Conservation (phyloP, 805 yeast species). For the Komagataella phaffii region DNA sequence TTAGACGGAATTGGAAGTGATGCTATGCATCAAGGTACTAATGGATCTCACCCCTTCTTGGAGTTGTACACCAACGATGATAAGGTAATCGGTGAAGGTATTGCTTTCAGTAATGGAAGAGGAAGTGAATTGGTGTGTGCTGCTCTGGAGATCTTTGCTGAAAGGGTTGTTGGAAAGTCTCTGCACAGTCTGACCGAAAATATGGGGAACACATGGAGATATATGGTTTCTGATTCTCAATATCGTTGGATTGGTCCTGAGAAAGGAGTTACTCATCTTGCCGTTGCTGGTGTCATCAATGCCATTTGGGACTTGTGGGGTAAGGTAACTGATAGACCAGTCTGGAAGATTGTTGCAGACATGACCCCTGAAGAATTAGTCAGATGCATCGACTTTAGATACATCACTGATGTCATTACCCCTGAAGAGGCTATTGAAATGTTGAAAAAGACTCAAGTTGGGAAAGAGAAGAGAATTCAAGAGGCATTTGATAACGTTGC, state of each 20-base stretch:
- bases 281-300: slow-evolving; percentile 25
- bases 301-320: slow-evolving; percentile 32
- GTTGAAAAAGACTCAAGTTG: slow-evolving; percentile 15
- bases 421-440: slow-evolving; percentile 24
- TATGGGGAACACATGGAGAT: slow-evolving; percentile 26
- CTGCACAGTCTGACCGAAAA: slow-evolving; percentile 19
- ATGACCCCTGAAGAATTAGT: slow-evolving; percentile 27
- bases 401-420: slow-evolving; percentile 28
- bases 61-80: slow-evolving; percentile 16
- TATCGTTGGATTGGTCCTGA: slow-evolving; percentile 33
- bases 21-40: slow-evolving; percentile 25
- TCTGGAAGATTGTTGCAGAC: slow-evolving; percentile 27
- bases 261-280: slow-evolving; percentile 26
- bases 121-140: slow-evolving; percentile 21
- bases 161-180: slow-evolving; percentile 18
- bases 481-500: slow-evolving; percentile 20
- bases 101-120: slow-evolving; percentile 27
- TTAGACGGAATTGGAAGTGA: slow-evolving; percentile 26
- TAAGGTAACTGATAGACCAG: slow-evolving; percentile 20
- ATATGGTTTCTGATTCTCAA: slow-evolving; percentile 24
- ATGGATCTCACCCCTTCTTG: slow-evolving; percentile 26
- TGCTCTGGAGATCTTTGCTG: slow-evolving; percentile 23
- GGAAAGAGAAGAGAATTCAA: slow-evolving; percentile 18
- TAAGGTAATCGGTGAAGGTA: slow-evolving; percentile 22
- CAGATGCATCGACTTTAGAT: slow-evolving; percentile 25